These are phyloP conservation scores for Picocystis sp. DNA, from an alignment of 163 green algal species.

Conservation along the genomic window DNA sequence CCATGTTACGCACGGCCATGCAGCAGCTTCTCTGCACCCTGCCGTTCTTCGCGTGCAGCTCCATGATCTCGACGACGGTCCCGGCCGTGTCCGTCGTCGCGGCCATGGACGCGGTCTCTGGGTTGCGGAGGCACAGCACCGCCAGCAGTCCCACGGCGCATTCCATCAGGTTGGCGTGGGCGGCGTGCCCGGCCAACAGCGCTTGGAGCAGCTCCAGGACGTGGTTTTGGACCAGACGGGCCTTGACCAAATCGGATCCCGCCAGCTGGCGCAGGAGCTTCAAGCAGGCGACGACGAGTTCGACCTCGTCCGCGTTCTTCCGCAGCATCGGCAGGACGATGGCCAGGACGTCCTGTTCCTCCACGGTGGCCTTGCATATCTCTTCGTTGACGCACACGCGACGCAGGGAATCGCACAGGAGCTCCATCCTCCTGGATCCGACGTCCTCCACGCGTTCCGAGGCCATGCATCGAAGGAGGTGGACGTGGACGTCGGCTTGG, in stretches of 20 bases:
- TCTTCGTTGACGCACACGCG: constrained; percentile 59
- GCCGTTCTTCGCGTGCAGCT: constrained; percentile 6
- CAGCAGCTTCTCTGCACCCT: constrained; percentile 53
- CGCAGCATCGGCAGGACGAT: no score
- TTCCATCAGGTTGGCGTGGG: constrained; percentile 15
- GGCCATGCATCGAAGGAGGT: constrained; percentile 28
- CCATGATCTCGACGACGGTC: constrained; percentile 33
- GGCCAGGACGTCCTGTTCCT: not conserved
- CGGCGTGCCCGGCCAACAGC: constrained; percentile 14
- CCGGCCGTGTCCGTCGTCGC: constrained; percentile 40
- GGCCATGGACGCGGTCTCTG: constrained; percentile 25
- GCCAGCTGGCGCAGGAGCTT: constrained; percentile 61
- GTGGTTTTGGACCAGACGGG: constrained; percentile 29
- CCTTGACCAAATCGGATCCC: constrained; percentile 59
- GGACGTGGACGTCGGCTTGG: constrained; percentile 26
- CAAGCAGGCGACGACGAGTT: constrained; percentile 20
- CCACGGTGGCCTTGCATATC: constrained; percentile 42
- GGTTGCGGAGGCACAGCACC: constrained; percentile 56
- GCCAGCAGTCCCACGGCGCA: constrained; percentile 55
- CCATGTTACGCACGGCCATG: constrained; percentile 67
- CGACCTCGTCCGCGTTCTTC: constrained; percentile 8
- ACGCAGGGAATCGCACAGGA: constrained; percentile 18
- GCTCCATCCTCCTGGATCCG: constrained; percentile 4
- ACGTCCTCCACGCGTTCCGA: not conserved
- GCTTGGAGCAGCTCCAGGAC: constrained; percentile 18